phyloP scores from a whole-genome alignment of 257 asterid genomes.

The Solanum pinnatisectum region DNA sequence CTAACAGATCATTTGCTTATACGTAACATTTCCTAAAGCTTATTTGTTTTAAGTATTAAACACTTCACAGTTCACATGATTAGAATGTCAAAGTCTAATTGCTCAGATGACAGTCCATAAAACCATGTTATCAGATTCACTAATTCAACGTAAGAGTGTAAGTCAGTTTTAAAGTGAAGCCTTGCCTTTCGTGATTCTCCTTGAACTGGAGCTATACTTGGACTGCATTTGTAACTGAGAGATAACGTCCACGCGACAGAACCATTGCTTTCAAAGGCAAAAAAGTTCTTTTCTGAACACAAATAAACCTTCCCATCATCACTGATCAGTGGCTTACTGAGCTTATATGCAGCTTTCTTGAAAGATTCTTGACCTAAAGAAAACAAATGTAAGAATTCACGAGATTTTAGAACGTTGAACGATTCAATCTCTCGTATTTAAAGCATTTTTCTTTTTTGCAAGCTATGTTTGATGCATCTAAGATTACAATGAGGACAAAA shows the following conservation, averaged over 20 bases:
- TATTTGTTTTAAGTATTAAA: not conserved
- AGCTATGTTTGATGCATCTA: not conserved
- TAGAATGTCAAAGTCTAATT: not conserved
- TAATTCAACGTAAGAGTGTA: not conserved
- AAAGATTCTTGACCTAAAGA: constrained; percentile 32
- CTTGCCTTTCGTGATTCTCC: constrained; percentile 78
- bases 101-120: not conserved
- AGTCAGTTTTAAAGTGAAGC: not conserved
- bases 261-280: constrained; percentile 69
- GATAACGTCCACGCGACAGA: constrained; percentile 59
- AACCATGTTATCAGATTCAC: not conserved
- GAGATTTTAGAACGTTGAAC: not conserved
- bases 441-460: not conserved
- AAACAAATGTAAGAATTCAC: not conserved
- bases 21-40: not conserved
- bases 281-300: constrained; percentile 52
- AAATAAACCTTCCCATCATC: constrained; percentile 62
- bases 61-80: not conserved
- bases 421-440: not conserved
- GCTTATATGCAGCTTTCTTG: constrained; percentile 18
- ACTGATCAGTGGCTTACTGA: constrained; percentile 58
- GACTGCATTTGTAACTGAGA: constrained; percentile 50
- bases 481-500: not conserved
- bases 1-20: not conserved
- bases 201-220: constrained; percentile 46